Conservation (phyloP, 228 moss, liverwort and hornwort genomes). For the Sphagnum fallax region DNA sequence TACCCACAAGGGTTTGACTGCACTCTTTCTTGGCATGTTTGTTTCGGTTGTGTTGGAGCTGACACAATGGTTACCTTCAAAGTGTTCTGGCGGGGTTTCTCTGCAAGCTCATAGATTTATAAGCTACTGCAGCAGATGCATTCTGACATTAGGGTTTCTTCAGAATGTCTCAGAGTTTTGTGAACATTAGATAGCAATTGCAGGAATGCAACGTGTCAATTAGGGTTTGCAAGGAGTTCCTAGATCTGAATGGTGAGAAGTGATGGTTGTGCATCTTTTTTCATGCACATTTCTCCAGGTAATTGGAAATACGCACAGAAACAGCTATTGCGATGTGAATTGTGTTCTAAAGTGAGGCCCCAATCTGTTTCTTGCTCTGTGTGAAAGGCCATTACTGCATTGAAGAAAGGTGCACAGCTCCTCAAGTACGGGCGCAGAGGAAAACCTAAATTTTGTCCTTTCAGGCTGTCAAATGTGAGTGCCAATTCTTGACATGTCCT, state of each 20-base stretch:
- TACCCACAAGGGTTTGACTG: too few species aligned
- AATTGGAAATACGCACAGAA: not conserved
- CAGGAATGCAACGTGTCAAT: not conserved
- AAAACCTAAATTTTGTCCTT: slow-evolving; percentile 91
- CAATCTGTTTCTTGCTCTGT: not conserved
- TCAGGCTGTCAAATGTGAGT: slow-evolving; percentile 77
- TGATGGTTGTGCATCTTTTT: not conserved
- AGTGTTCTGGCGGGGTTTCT: too few species aligned
- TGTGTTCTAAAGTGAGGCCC: slow-evolving; percentile 1
- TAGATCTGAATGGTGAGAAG: not conserved
- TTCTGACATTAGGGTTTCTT: too few species aligned
- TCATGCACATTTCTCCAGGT: not conserved
- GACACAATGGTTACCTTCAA: too few species aligned
- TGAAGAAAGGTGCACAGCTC: slow-evolving; percentile 82
- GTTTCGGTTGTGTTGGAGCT: too few species aligned
- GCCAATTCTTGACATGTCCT: not conserved
- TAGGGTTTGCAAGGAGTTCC: not conserved
- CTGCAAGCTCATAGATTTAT: too few species aligned
- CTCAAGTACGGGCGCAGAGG: slow-evolving; percentile 94
- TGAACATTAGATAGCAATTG: too few species aligned
- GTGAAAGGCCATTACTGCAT: slow-evolving; percentile 81
- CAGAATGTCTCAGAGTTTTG: too few species aligned
- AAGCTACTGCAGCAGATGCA: too few species aligned
- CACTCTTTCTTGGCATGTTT: too few species aligned
- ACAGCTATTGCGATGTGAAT: not conserved